Evolutionary conservation across 1,284 basidiomycete species (phyloP), one percentile per base, ranked within the genome.

Genomic region (Melampsora americana): DNA sequence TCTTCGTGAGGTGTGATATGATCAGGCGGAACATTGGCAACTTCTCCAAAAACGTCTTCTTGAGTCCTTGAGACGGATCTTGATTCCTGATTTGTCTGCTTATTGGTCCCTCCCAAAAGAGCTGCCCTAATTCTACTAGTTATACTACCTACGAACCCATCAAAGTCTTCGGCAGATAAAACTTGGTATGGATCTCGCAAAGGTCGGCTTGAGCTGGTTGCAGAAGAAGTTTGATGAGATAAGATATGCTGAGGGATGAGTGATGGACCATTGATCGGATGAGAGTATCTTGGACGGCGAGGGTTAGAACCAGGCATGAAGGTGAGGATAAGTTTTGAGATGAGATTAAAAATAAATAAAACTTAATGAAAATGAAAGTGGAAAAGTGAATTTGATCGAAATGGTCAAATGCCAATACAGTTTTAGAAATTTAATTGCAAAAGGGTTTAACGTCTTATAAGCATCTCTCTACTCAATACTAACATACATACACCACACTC

Each of bases 181-280:
- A 53, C 65, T 44, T 75, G 66, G 65, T 61, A 75, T 26, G 72
- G 72, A 50, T 75, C 56, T 50, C 66, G 39, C 44, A 56, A 56
- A n/a, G 72, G 64, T 28, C 72, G 72, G 46, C 50, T 75, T n/a
- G 66, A 65, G 18, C 65, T 64, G 23, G 9, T 53, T 11, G 71
- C 48, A 42, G 72, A 75, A 11, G 72, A 65, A 20, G 72, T 67
- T 56, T 42, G 46, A 9, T 64, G 60, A 26, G 66, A 66, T 26
- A 75, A 39, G n/a, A 75, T 56, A 16, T 75, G 72, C 56, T 75
- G 72, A 46, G 72, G 72, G 65, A 75, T 61, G n/a, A 75, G 72
- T 9, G 72, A 75, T 28, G 46, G 66, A 48, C 72, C 72, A 39
- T 75, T 75, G 23, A 67, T 75, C 16, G 72, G 72, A 68, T 75